Conservation (phyloP, 202 grass and related monocot genomes). For the Panicum hallii region DNA sequence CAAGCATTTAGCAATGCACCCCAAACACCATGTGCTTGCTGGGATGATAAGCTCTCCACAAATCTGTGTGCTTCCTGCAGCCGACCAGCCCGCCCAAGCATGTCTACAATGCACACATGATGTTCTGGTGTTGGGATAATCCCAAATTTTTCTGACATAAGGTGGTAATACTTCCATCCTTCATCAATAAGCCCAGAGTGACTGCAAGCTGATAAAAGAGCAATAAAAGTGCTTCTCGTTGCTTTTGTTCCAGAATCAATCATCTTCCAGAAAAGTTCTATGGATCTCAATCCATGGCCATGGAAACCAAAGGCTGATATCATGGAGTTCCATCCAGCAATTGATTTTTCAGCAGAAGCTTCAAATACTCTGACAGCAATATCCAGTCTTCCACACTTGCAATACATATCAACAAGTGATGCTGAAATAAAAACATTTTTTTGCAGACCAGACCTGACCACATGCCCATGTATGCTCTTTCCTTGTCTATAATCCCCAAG, state of each 20-base stretch:
- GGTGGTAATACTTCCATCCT: conserved; percentile 72
- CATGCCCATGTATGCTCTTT: conserved; percentile 71
- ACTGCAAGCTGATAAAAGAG: conserved; percentile 85
- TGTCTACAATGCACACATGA: conserved; percentile 77
- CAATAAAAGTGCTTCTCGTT: conserved; percentile 82
- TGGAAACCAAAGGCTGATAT: conserved; percentile 82
- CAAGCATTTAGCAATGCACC: conserved; percentile 75
- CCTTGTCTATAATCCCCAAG: conserved; percentile 59
- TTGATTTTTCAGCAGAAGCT: conserved; percentile 59
- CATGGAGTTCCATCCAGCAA: conserved; percentile 93
- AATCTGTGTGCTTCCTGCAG: conserved; percentile 64
- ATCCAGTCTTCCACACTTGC: conserved; percentile 80
- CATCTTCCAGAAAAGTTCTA: conserved; percentile 74
- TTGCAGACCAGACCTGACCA: conserved; percentile 58
- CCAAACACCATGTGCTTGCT: conserved; percentile 67
- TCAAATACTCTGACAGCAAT: conserved; percentile 60
- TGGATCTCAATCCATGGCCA: conserved; percentile 66
- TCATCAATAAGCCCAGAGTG: conserved; percentile 77
- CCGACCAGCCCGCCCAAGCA: conserved; percentile 72
- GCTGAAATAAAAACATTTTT: conserved; percentile 71
- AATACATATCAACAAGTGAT: conserved; percentile 88
- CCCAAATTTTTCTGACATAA: conserved; percentile 73
- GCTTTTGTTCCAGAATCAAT: conserved; percentile 57
- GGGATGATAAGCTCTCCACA: conserved; percentile 54
- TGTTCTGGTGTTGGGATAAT: conserved; percentile 66